These are phyloP conservation scores for Castanea sativa DNA, from an alignment of 306 rosid genomes.

Conservation along the genomic window DNA sequence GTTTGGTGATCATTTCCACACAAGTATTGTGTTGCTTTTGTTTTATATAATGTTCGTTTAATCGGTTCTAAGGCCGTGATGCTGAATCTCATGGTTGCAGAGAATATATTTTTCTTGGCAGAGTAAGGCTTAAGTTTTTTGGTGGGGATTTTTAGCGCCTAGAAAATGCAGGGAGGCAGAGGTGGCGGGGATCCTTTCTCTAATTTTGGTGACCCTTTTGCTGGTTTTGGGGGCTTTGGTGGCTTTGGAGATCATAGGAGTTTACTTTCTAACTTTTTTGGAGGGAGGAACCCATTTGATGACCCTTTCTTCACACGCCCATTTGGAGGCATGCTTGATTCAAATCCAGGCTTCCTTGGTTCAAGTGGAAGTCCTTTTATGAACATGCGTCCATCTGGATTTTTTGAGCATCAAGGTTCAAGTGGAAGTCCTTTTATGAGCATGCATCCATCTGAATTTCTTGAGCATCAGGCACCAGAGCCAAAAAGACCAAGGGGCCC, in stretches of 20 bases:
- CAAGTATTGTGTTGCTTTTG: not conserved
- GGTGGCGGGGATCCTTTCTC: constrained; percentile 55
- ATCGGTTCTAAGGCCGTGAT: not conserved
- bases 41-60: not conserved
- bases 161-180: constrained; percentile 64
- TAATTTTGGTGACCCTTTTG: constrained; percentile 57
- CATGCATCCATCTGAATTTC: constrained; percentile 54
- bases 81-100: not conserved
- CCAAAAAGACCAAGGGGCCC: constrained; percentile 53
- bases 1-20: not conserved
- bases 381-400: constrained; percentile 49
- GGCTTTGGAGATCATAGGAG: constrained; percentile 57
- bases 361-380: constrained; percentile 44
- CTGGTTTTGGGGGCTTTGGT: constrained; percentile 65
- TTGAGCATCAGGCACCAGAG: constrained; percentile 56
- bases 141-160: constrained; percentile 16
- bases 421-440: constrained; percentile 39
- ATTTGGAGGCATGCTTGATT: constrained; percentile 60
- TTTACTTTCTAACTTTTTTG: constrained; percentile 52
- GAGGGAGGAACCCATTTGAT: constrained; percentile 79
- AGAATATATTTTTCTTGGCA: not conserved
- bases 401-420: constrained; percentile 48
- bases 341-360: constrained; percentile 48
- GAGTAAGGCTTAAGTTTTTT: not conserved
- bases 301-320: constrained; percentile 85